Evolutionary conservation across 2,329 filamentous ascomycete genomes (phyloP).

Genomic region (Alternaria longipes): DNA sequence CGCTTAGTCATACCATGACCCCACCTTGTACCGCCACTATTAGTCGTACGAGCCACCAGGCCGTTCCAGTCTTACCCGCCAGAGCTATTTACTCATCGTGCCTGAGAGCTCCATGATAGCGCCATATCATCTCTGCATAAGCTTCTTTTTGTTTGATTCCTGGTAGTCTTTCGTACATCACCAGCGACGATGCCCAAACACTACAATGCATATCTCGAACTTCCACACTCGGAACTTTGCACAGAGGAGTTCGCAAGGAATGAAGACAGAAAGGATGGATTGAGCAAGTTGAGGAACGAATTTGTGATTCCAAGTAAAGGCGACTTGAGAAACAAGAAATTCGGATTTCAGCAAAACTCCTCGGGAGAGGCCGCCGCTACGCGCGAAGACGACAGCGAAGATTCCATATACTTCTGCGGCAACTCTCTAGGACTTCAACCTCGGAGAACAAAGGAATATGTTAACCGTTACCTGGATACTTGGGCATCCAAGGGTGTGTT

Average conservation of each 20-base stretch:
- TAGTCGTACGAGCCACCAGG: conserved; percentile 22
- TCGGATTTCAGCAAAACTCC: conserved; percentile 26
- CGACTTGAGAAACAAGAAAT: conserved; percentile 71
- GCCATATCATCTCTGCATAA: conserved; percentile 3
- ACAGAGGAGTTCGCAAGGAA: conserved; percentile 43
- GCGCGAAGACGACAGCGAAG: conserved; percentile 48
- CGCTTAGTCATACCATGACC: conserved; percentile 25
- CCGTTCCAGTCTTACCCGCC: conserved; percentile 17
- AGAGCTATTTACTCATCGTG: conserved; percentile 16
- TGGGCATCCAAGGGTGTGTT: conserved; percentile 87
- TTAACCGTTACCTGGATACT: conserved; percentile 78
- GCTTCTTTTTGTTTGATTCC: background rate
- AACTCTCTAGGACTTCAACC: conserved; percentile 91
- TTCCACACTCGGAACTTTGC: conserved; percentile 33
- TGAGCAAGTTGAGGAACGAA: conserved; percentile 64
- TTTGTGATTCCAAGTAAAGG: conserved; percentile 80
- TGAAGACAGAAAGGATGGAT: conserved; percentile 50
- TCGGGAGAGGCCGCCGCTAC: conserved; percentile 4
- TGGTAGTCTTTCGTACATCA: conserved; percentile 4
- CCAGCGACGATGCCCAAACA: conserved; percentile 35
- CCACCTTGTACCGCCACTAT: conserved; percentile 21
- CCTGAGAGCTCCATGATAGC: conserved; percentile 9
- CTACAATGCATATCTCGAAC: conserved; percentile 34
- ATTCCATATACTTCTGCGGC: conserved; percentile 82
- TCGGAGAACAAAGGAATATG: conserved; percentile 68